These are phyloP conservation scores for Calamus simplicifolius DNA, from an alignment of 176 grass and related monocot genomes.

Conservation along the genomic window DNA sequence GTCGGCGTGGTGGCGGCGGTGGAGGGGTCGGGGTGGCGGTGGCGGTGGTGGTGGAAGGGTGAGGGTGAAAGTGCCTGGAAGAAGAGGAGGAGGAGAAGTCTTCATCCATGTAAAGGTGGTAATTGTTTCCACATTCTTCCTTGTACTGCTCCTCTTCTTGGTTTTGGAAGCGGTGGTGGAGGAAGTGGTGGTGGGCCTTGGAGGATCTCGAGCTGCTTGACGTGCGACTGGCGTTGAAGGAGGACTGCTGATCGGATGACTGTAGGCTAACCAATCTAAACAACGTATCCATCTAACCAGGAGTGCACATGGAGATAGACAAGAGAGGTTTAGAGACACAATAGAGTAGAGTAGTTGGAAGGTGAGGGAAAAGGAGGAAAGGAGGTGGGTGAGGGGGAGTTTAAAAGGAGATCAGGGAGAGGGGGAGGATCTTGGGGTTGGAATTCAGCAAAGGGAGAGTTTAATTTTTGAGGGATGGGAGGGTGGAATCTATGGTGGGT, in stretches of 20 bases:
- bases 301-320: constrained; percentile 11
- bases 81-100: constrained; percentile 97
- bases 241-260: constrained; percentile 71
- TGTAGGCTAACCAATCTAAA: constrained; percentile 95
- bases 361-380: constrained; percentile 2
- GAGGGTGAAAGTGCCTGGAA: constrained; percentile 56
- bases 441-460: too few relatives aligned
- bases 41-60: constrained; percentile 25
- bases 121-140: constrained; percentile 89
- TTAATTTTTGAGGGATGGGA: constrained; percentile 7
- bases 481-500: neutral
- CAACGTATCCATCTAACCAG: constrained; percentile 77
- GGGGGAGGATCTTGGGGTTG: neutral
- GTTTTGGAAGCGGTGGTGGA: constrained; percentile 27
- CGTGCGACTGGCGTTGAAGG: constrained; percentile 84
- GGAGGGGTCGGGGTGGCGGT: constrained; percentile 42
- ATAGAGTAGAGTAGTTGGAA: too few relatives aligned
- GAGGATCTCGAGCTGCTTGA: constrained; percentile 70
- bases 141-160: constrained; percentile 47
- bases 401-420: too few relatives aligned
- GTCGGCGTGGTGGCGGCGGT: constrained; percentile 32
- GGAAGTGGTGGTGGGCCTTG: constrained; percentile 15
- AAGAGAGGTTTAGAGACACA: constrained; percentile 4
- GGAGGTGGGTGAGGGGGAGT: neutral
- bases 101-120: constrained; percentile 95